These are phyloP conservation scores for Penicillium sp. DNA, from an alignment of 2,329 filamentous ascomycete genomes.

Conservation along the genomic window DNA sequence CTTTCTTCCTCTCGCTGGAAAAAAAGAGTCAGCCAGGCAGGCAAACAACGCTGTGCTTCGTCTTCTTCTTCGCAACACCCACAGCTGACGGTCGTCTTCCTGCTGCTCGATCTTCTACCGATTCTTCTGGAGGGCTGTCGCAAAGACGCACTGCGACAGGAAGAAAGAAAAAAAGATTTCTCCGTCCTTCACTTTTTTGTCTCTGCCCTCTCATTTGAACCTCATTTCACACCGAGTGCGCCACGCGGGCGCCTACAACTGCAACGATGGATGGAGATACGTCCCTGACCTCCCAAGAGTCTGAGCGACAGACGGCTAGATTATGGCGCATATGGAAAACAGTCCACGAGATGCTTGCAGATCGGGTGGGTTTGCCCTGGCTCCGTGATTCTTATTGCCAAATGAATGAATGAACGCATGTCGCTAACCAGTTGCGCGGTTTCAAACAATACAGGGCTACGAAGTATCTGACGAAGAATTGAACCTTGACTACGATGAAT, in stretches of 20 bases:
- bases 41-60: background rate
- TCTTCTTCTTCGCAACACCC: background rate
- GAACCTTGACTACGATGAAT: constrained; percentile 78
- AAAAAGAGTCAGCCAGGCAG: background rate
- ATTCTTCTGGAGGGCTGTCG: background rate
- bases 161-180: background rate
- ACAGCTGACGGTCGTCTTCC: background rate
- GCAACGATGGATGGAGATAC: constrained; percentile 38
- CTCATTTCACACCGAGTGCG: constrained; percentile 13
- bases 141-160: background rate
- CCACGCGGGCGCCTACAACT: constrained; percentile 4
- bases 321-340: constrained; percentile 95
- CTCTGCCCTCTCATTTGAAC: background rate
- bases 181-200: background rate
- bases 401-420: background rate
- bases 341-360: constrained; percentile 88
- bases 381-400: background rate
- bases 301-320: constrained; percentile 51
- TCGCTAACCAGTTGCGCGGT: constrained; percentile 14
- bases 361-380: constrained; percentile 57
- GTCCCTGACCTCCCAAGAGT: constrained; percentile 32
- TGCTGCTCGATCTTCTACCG: background rate
- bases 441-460: constrained; percentile 65
- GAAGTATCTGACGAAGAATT: constrained; percentile 86
- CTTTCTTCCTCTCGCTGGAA: background rate